Conservation (phyloP, 495 filamentous ascomycete genomes). For the Xylaria longipes region DNA sequence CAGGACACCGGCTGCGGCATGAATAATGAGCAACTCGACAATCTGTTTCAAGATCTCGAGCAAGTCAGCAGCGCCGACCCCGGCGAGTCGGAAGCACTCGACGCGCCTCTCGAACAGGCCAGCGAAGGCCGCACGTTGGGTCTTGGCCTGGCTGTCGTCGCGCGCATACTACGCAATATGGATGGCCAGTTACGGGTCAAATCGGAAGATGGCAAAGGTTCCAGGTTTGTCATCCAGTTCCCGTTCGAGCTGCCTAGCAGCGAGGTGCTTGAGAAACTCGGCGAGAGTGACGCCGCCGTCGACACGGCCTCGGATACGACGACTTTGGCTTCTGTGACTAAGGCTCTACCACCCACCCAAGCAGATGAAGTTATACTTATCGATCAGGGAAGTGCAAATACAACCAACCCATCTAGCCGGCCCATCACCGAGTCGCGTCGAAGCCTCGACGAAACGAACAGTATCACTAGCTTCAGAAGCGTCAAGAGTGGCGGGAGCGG, state of each 20-base stretch:
- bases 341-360: slow-evolving; percentile 42
- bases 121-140: slow-evolving; percentile 64
- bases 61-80: slow-evolving; percentile 72
- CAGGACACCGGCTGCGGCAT: slow-evolving; percentile 86
- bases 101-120: slow-evolving; percentile 38
- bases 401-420: slow-evolving; percentile 24
- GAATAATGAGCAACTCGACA: slow-evolving; percentile 71
- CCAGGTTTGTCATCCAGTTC: slow-evolving; percentile 76
- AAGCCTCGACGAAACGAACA: slow-evolving; percentile 51
- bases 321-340: slow-evolving; percentile 37
- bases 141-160: slow-evolving; percentile 84
- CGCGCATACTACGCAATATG: slow-evolving; percentile 86
- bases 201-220: slow-evolving; percentile 85
- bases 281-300: slow-evolving; percentile 21
- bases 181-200: slow-evolving; percentile 87
- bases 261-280: slow-evolving; percentile 40
- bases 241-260: slow-evolving; percentile 68
- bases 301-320: slow-evolving; percentile 29
- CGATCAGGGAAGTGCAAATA: slow-evolving; percentile 45
- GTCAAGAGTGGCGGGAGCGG: slow-evolving; percentile 57
- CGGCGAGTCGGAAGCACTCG: slow-evolving; percentile 41
- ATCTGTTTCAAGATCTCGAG: slow-evolving; percentile 85
- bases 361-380: slow-evolving; percentile 66
- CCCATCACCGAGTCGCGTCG: slow-evolving; percentile 32
- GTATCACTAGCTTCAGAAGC: slow-evolving; percentile 61